Evolutionary conservation across 192 early-diverging fungal genomes (phyloP), one percentile per base, ranked within the genome.

Genomic region (Rhizophlyctis rosea): DNA sequence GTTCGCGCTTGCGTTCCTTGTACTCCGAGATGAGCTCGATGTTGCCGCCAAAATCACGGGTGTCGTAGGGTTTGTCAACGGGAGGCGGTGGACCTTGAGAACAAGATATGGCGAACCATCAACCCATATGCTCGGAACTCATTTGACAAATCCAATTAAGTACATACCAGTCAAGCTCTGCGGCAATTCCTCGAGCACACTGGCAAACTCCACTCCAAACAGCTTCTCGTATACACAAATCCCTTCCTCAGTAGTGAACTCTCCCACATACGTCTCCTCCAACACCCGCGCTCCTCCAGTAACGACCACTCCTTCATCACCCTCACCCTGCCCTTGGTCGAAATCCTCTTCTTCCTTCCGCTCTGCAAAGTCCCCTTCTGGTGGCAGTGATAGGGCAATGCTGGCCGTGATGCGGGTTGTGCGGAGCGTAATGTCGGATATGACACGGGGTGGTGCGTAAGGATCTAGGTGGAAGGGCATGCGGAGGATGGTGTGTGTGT

Each of bases 1-100:
- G 65, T 61, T 64, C 62, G 30, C 23, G 13, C 55, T 57, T 57
- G 23, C 34, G 29, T n/a, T 34, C 34, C 29, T 28, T 4, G 29
- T 57, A 57, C 55, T 57, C 55, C 4, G 55, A 57, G 13, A 9
- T 4, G 55, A 28, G 29, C 55, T 57, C 55, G 9, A 57, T 57
- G 32, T 57, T 57, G 7, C 31, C 29, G 18, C 55, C 55, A 34
- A 57, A 57, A 35, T 57, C 29, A 30, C 24, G 50, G 50, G 50
- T 52, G 24, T 27, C n/a, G 7, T 23, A 52, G 7, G 50, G 50
- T 5, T 52, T 27, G 50, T 5, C 25, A 28, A n/a, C n/a, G n/a
- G n/a, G n/a, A n/a, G n/a, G n/a, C n/a, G 50, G 50, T 23, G 24
- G 7, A 7, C 23, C 50, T 52, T 44, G 9, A 44, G 18, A 7